These are phyloP conservation scores for Bimuria novae-zelandiae DNA, from an alignment of 2,329 filamentous ascomycete species.

Conservation along the genomic window DNA sequence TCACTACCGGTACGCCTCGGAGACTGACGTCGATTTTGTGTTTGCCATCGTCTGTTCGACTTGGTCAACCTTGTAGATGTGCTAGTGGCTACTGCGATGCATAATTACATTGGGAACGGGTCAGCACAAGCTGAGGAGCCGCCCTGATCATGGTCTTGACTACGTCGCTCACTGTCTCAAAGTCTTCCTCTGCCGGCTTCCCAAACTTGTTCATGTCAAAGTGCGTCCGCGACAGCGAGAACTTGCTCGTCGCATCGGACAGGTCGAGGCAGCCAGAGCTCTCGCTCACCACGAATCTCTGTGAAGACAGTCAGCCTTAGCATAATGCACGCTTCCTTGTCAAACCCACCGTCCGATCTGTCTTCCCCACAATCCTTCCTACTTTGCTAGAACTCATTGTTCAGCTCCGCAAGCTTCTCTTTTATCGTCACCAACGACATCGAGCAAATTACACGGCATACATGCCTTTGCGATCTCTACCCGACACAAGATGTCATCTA, in stretches of 20 bases:
- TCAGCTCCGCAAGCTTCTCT: too few species aligned
- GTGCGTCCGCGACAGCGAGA: slow-evolving; percentile 25
- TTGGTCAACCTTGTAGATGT: slow-evolving; percentile 3
- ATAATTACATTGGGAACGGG: slow-evolving; percentile 24
- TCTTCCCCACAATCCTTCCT: slow-evolving; percentile 31
- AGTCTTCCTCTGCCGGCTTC: slow-evolving; percentile 25
- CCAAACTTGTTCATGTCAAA: slow-evolving; percentile 30
- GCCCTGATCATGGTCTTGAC: not conserved
- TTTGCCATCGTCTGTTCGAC: slow-evolving; percentile 7
- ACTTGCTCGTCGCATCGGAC: slow-evolving; percentile 17
- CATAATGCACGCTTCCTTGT: slow-evolving; percentile 1
- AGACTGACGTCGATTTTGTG: slow-evolving; percentile 20
- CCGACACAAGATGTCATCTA: too few species aligned
- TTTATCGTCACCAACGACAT: too few species aligned
- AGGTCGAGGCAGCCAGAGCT: slow-evolving; percentile 25
- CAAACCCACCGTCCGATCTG: slow-evolving; percentile 24
- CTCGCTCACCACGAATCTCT: slow-evolving; percentile 23
- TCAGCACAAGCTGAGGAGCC: slow-evolving; percentile 24
- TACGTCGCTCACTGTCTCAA: slow-evolving; percentile 17
- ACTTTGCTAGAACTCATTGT: slow-evolving; percentile 31
- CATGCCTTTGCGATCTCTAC: too few species aligned
- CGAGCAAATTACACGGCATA: too few species aligned
- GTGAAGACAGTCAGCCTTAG: slow-evolving; percentile 4
- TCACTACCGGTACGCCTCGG: slow-evolving; percentile 12
- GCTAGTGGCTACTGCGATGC: slow-evolving; percentile 3